These are phyloP conservation scores for Myxozyma neotropica DNA, from an alignment of 805 yeast genomes.

Conservation along the genomic window DNA sequence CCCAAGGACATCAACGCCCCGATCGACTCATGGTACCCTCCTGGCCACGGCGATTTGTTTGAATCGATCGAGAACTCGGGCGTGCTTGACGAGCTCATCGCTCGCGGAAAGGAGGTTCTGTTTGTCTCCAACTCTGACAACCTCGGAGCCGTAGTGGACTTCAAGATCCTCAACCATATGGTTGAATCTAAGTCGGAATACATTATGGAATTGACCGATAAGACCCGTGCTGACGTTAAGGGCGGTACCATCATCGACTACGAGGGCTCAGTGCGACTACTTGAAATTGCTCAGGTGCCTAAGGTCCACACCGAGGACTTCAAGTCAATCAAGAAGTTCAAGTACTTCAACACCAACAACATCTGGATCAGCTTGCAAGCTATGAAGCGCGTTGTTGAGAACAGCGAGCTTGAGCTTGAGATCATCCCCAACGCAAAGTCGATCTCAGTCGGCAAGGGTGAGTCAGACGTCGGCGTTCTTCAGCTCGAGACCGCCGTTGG, in stretches of 20 bases:
- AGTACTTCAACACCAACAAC: conserved; percentile 97
- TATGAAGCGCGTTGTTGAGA: conserved; percentile 85
- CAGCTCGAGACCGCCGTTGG: conserved; percentile 99
- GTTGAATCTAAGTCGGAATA: conserved; percentile 88
- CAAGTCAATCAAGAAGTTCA: conserved; percentile 96
- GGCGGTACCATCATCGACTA: conserved; percentile 98
- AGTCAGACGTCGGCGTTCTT: conserved; percentile 61
- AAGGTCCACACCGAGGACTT: conserved; percentile 98
- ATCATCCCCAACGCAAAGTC: conserved; percentile 94
- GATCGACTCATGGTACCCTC: conserved; percentile 95
- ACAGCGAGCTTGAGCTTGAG: conserved; percentile 80
- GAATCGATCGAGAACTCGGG: conserved; percentile 89
- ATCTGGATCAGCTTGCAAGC: conserved; percentile 96
- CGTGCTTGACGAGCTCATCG: conserved; percentile 82
- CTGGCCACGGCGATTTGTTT: conserved; percentile 99
- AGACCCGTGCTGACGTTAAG: conserved; percentile 98
- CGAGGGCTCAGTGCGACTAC: conserved; percentile 88
- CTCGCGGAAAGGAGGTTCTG: conserved; percentile 90
- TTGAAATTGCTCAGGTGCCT: conserved; percentile 98
- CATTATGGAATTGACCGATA: conserved; percentile 97
- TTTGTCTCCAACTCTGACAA: conserved; percentile 98
- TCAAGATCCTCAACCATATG: conserved; percentile 89
- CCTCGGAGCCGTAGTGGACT: conserved; percentile 96
- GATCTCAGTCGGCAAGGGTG: conserved; percentile 52
- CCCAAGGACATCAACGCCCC: conserved; percentile 74